These are phyloP conservation scores for Proliferodiscus dingleyae DNA, from an alignment of 2,329 filamentous ascomycete species.

Conservation along the genomic window DNA sequence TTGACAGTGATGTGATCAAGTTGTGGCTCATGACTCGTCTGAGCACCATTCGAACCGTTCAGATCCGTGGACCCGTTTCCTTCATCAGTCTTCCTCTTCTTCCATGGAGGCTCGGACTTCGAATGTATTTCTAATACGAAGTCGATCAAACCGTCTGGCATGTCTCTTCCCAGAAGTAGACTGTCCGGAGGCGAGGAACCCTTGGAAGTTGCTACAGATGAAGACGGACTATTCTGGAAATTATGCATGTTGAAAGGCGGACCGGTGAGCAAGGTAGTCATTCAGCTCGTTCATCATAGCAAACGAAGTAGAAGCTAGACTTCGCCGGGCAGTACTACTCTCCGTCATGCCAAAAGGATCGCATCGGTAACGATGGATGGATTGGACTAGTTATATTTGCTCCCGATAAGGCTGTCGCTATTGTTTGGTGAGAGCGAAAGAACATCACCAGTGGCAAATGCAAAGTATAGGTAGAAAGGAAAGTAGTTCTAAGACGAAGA, in stretches of 20 bases:
- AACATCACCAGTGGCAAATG: too few species aligned
- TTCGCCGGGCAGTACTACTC: not conserved
- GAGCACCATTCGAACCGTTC: not conserved
- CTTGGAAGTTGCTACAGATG: conserved; percentile 8
- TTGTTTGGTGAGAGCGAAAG: too few species aligned
- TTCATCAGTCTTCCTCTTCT: conserved; percentile 20
- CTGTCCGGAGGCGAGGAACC: not conserved
- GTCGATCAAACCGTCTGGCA: conserved; percentile 19
- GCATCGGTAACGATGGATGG: too few species aligned
- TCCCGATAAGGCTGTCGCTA: too few species aligned
- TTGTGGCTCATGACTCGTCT: not conserved
- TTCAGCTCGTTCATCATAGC: not conserved
- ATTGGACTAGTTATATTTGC: too few species aligned
- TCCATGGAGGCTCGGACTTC: conserved; percentile 19
- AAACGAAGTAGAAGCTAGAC: not conserved
- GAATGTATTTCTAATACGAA: conserved; percentile 9
- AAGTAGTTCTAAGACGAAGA: too few species aligned
- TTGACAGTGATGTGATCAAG: conserved; percentile 26
- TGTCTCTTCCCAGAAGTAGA: conserved; percentile 1
- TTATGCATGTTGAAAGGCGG: conserved; percentile 3
- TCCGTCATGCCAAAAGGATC: too few species aligned
- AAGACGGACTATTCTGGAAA: not conserved
- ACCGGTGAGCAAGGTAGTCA: too few species aligned
- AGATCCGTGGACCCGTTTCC: not conserved
- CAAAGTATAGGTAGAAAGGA: too few species aligned